These are phyloP conservation scores for Lactifluus volemus DNA, from an alignment of 768 basidiomycete genomes.

Conservation along the genomic window DNA sequence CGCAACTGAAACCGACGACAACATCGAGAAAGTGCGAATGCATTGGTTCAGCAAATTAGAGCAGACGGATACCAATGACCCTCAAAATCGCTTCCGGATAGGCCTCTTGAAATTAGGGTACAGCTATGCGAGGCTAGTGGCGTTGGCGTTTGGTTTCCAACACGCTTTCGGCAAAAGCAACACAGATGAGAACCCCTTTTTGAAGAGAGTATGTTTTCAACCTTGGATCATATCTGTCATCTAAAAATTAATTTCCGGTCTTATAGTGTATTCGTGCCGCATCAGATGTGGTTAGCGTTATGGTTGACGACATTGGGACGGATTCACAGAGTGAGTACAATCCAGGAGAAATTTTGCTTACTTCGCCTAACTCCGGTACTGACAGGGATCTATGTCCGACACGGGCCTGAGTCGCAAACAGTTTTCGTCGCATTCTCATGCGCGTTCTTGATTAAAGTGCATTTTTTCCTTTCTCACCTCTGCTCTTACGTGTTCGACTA, in stretches of 20 bases:
- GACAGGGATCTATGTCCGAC: slow-evolving; percentile 22
- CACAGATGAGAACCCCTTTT: slow-evolving; percentile 54
- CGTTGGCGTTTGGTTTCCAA: slow-evolving; percentile 70
- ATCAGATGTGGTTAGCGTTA: slow-evolving; percentile 51
- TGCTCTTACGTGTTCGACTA: neutral
- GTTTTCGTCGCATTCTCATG: slow-evolving; percentile 28
- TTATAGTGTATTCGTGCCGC: slow-evolving; percentile 59
- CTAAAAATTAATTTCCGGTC: neutral
- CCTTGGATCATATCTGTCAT: neutral
- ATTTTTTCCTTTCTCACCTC: neutral
- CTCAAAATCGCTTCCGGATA: slow-evolving; percentile 50
- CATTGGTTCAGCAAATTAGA: slow-evolving; percentile 47
- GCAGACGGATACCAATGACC: slow-evolving; percentile 46
- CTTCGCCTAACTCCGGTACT: neutral
- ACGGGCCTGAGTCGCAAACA: slow-evolving; percentile 26
- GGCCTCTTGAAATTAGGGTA: slow-evolving; percentile 53
- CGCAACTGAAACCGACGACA: slow-evolving; percentile 61
- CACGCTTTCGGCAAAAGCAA: slow-evolving; percentile 58
- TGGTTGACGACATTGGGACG: slow-evolving; percentile 49
- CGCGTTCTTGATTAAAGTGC: slow-evolving; percentile 26
- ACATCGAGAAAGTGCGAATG: slow-evolving; percentile 45
- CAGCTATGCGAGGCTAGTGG: slow-evolving; percentile 60
- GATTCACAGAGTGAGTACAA: slow-evolving; percentile 43
- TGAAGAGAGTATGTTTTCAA: slow-evolving; percentile 45
- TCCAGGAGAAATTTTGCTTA: neutral